Base-by-base conservation (phyloP, 805 yeast species). In the Pichia occidentalis region DNA sequence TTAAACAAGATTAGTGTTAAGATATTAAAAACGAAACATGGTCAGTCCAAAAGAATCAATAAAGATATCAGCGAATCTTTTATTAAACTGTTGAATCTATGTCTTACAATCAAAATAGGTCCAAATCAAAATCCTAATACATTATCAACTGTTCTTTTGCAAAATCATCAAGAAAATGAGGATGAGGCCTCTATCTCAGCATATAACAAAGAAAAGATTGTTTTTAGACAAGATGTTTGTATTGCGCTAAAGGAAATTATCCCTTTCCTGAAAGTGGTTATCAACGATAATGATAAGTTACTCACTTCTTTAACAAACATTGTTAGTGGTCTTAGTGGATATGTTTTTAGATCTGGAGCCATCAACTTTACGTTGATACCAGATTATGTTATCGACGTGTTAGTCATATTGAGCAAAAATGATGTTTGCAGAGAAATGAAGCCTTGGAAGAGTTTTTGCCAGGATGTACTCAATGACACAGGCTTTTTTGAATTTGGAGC, bases 211-310 rank as follows among this genome's bases (percentile, higher is more conserved):
- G 56, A 48, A 21, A 50, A 57, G 23, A 42, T 47, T 16, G 40
- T 55, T 13, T 41, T 55, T 26, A 64, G 66, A 40, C 77, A 70
- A 26, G 77, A 73, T 19, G 47, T 70, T 4, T 63, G 71, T 32
- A 56, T 53, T 12, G 59, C 72, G 0, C 53, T 80, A 20, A 48
- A 61, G 4, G 57, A 49, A 11, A 57, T 72, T 8, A 50, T 70
- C 11, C 66, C 69, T 2, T 53, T 57, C 22, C 52, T 24, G 64
- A 64, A 6, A 50, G 47, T 2, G 61, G 75, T 24, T 14, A 44
- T 76, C 3, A 63, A 62, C 21, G 95, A 85, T 35, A 54, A 63
- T 2, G 97, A 88, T 47, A 79, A 73, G 46, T 71, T 73, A 13
- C 60, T 64, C 4, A 52, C 68, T 2, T 63, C 71, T 4, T 49